A percentile compares a stretch with the other conserved stretches of the same genome.
Evolutionary conservation across 1,284 basidiomycete species (phyloP).

Genomic region (Heterobasidion annosum): DNA sequence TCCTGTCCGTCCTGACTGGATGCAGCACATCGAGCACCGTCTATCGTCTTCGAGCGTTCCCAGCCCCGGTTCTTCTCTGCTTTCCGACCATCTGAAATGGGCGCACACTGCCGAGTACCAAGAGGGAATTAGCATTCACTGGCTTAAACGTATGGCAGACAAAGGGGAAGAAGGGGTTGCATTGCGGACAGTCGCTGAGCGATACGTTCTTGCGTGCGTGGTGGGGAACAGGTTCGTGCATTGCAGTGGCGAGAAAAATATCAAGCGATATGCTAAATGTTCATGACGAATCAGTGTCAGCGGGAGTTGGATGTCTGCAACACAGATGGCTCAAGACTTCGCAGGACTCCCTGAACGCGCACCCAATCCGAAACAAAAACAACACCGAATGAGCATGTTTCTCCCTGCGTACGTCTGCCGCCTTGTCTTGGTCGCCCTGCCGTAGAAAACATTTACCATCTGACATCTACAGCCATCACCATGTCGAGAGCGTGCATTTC

Average conservation of each 20-base stretch:
- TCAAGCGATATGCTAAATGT: no score
- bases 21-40: constrained; percentile 35
- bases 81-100: constrained; percentile 41
- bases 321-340: constrained; percentile 58
- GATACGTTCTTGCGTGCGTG: constrained; percentile 58
- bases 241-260: no score
- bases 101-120: constrained; percentile 61
- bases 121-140: constrained; percentile 55
- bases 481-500: constrained; percentile 69
- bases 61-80: constrained; percentile 8
- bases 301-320: constrained; percentile 53
- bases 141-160: constrained; percentile 36
- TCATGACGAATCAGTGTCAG: constrained; percentile 37
- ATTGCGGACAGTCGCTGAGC: constrained; percentile 42
- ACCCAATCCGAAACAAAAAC: constrained; percentile 10
- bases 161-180: constrained; percentile 33
- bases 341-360: constrained; percentile 31
- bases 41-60: background rate
- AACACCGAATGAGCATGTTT: constrained; percentile 40
- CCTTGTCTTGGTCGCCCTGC: background rate
- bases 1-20: constrained; percentile 54
- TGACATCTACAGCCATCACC: constrained; percentile 44
- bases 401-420: constrained; percentile 42
- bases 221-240: constrained; percentile 50
- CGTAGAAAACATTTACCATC: background rate